Conservation (phyloP, 2,329 filamentous ascomycete species). For the Bipolaris sorokiniana region DNA sequence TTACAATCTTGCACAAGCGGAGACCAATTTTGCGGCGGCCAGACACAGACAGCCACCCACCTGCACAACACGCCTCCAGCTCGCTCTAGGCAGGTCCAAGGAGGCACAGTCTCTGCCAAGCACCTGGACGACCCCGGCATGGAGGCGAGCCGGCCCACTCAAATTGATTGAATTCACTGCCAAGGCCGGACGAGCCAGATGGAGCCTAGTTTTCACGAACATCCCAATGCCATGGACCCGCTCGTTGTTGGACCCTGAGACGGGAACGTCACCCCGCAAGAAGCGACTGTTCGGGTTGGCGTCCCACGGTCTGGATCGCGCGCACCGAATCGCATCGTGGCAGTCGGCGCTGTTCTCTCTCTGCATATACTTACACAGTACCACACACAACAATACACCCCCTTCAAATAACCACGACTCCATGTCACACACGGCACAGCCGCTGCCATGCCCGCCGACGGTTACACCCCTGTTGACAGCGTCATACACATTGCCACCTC, state of each 20-base stretch:
- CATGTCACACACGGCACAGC: no score
- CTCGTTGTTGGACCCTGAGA: constrained; percentile 11
- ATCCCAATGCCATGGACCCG: constrained; percentile 2
- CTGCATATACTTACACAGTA: neutral
- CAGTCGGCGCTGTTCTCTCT: neutral
- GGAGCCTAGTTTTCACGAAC: neutral
- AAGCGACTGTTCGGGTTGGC: neutral
- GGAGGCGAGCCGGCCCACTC: neutral
- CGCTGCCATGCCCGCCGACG: neutral
- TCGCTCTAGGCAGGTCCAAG: constrained; percentile 10
- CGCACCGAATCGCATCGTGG: neutral
- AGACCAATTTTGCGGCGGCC: neutral
- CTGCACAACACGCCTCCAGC: neutral
- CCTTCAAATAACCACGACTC: neutral
- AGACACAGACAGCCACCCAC: neutral
- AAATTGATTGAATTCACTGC: neutral
- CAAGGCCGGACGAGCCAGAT: neutral
- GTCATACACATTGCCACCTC: neutral
- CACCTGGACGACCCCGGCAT: neutral
- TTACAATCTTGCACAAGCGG: neutral
- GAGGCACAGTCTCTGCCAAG: constrained; percentile 5
- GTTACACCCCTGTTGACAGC: neutral
- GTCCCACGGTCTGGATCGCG: neutral
- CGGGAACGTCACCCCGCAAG: constrained; percentile 4
- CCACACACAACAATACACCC: neutral